Conservation (phyloP, 768 basidiomycete species). For the Suillus subaureus region DNA sequence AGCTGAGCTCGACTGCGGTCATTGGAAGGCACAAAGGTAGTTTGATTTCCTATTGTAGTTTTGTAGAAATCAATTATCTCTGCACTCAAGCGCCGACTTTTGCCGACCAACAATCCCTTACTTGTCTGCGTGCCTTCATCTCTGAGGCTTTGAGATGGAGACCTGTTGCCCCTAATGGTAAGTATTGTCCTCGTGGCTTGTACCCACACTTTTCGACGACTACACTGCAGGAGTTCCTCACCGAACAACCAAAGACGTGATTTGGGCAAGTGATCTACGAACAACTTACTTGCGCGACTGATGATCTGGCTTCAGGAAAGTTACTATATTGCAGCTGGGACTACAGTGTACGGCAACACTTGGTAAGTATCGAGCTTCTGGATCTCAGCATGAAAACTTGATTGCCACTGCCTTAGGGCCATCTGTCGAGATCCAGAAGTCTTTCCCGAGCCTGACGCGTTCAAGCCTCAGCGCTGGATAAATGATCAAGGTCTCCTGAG, state of each 20-base stretch:
- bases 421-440: slow-evolving; percentile 2
- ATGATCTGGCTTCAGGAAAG: background rate
- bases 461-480: background rate
- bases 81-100: background rate
- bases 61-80: background rate
- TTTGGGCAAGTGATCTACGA: background rate
- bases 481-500: background rate
- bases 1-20: background rate
- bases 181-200: background rate
- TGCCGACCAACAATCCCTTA: background rate
- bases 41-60: background rate
- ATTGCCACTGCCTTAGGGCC: background rate
- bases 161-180: background rate
- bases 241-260: background rate
- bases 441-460: background rate
- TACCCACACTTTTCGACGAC: background rate
- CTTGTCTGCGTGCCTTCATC: background rate
- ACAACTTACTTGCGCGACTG: background rate
- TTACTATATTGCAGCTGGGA: background rate
- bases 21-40: background rate
- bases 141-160: slow-evolving; percentile 1
- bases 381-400: too few relatives aligned
- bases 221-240: background rate
- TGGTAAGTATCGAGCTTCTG: slow-evolving; percentile 12
- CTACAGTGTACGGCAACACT: slow-evolving; percentile 14